Percentiles rank a stretch among this genome's conserved stretches.
Conservation (phyloP, 805 yeast genomes). For the Zygosaccharomyces pseudorouxii region DNA sequence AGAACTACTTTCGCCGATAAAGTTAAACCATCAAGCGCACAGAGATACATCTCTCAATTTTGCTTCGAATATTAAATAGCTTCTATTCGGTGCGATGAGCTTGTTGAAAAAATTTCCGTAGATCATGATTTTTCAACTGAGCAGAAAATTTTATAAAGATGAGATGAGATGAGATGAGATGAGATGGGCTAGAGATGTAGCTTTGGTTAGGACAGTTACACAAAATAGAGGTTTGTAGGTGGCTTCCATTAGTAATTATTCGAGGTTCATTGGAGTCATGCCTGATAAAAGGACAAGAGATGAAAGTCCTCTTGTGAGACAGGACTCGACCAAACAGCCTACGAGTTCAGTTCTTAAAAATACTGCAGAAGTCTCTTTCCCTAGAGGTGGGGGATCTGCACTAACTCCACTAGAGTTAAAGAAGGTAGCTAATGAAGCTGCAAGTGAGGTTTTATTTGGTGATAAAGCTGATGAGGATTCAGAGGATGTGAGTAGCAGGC, state of each 20-base stretch:
- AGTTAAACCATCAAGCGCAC: too few relatives aligned
- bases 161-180: constrained; percentile 24
- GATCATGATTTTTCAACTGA: constrained; percentile 4
- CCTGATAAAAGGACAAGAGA: constrained; percentile 47
- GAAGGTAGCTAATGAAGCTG: constrained; percentile 89
- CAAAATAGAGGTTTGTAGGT: background rate
- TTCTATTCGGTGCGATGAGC: background rate
- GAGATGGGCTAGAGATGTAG: constrained; percentile 3
- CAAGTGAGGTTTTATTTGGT: constrained; percentile 76
- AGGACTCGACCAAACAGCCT: constrained; percentile 40
- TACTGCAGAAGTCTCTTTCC: constrained; percentile 52
- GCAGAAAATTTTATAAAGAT: constrained; percentile 15
- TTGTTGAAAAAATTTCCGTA: constrained; percentile 2
- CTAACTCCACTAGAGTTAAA: constrained; percentile 87
- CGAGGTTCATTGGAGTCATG: constrained; percentile 7
- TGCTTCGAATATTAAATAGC: background rate
- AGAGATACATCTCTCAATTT: too few relatives aligned
- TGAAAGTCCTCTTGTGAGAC: constrained; percentile 40
- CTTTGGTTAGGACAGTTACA: background rate
- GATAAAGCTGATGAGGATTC: constrained; percentile 16
- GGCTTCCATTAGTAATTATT: background rate
- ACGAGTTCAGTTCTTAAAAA: constrained; percentile 35
- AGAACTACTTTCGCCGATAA: too few relatives aligned
- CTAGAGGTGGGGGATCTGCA: constrained; percentile 92
- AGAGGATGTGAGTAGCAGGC: constrained; percentile 21